phyloP scores from a whole-genome alignment of 78 protist genomes.

The Mastigamoeba balamuthi region DNA sequence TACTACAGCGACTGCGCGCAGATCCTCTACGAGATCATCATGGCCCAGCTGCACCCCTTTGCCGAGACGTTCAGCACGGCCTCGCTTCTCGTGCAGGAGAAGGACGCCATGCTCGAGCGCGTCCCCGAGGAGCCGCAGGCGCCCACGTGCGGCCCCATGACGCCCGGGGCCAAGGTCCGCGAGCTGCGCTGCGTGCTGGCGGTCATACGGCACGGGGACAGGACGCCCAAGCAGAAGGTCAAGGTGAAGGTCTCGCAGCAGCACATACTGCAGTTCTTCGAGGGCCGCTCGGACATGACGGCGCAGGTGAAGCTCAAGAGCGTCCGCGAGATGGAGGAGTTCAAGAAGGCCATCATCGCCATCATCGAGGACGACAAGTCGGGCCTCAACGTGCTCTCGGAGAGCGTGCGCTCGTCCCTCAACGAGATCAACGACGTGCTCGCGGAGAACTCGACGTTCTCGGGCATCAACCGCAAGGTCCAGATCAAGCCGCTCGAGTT shows the following conservation, averaged over 20 bases:
- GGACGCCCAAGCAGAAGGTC: conserved; percentile 59
- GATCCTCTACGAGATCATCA: not conserved
- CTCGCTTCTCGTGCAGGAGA: not conserved
- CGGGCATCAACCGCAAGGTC: conserved; percentile 51
- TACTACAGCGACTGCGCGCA: conserved; percentile 31
- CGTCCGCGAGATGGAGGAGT: conserved; percentile 9
- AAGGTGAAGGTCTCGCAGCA: conserved; percentile 14
- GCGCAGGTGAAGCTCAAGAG: conserved; percentile 49
- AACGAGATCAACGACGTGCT: conserved; percentile 25
- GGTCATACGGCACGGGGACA: conserved; percentile 46
- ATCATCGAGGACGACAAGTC: no score
- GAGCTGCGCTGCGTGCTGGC: conserved; percentile 44
- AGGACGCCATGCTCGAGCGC: not conserved
- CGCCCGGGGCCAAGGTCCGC: not conserved
- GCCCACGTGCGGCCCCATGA: not conserved
- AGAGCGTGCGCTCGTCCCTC: no score
- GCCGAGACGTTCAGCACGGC: not conserved
- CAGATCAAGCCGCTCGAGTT: conserved; percentile 28
- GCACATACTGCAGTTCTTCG: not conserved
- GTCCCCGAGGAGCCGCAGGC: not conserved
- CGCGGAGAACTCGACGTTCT: conserved; percentile 15
- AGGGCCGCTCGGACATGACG: not conserved
- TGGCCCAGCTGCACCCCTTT: not conserved
- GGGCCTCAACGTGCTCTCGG: no score
- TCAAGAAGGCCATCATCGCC: not conserved